Evolutionary conservation across 2,329 filamentous ascomycete species (phyloP), one percentile per base, ranked within the genome.

Genomic region (Fusarium sublunatum): DNA sequence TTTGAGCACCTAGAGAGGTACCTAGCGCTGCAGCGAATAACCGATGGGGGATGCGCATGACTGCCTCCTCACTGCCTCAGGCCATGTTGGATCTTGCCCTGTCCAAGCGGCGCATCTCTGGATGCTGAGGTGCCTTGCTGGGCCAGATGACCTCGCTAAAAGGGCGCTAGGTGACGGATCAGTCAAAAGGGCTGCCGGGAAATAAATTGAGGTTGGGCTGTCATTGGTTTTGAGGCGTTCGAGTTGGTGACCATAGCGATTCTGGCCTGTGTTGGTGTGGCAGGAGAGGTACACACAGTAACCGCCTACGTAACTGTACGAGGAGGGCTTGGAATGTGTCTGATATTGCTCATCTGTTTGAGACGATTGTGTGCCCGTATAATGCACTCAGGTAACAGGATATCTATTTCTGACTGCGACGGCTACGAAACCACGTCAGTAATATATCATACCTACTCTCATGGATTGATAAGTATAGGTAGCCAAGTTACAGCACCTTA

Each of bases 141-240:
- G 64, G 47, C 58, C 65, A 65, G 48, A 67, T 67, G 65, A 67
- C 65, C 58, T 61, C 34, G 31, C 28, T 35, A 40, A 31, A 41
- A 55, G 19, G 48, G 58, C 65, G 64, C 65, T 67, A 68, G 57
- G 26, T 48, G 34, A 50, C 36, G 53, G 56, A 62, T 64, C 49
- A 65, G 31, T 53, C 49, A 57, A 41, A 47, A 53, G 51, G 36
- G 58, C 49, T 62, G 51, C 57, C 64, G 64, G 64, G 56, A 47
- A 67, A 56, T 67, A 56, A 65, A 65, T 29, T 35, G 28, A 54
- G 40, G 35, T 38, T 8, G 42, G 47, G 42, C 31, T 67, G 39
- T 31, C 32, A 67, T 67, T 67, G 64, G 64, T 32, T 58, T 54
- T 10, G 38, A 47, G 42, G 31, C 28, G 34, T 47, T 15, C 41